Evolutionary conservation across 1,139 yeast genomes (phyloP), one percentile per base, ranked within the genome.

Genomic region (Trichomonascaceae sp.): DNA sequence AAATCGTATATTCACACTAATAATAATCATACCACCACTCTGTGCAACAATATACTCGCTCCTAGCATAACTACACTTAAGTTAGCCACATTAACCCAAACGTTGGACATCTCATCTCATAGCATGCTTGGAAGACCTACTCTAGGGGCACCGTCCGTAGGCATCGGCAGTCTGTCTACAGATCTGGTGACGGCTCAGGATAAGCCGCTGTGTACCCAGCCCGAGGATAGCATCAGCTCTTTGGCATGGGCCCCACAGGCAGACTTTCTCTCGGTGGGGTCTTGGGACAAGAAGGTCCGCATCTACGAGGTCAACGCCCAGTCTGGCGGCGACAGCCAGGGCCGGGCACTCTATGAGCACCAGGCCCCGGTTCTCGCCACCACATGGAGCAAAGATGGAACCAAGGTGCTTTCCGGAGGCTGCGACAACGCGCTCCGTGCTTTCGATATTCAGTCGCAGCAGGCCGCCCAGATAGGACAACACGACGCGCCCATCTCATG

Each of bases 281-380:
- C 93, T 27, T 92, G 99, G 98, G 99, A 92, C 59, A 81, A 80
- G 49, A 85, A 85, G 53, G 95, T 84, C 26, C 69, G 98, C 39
- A 77, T 92, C 39, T 92, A 92, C 64, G 97, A 89, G 55, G 74
- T 87, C 17, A 74, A 74, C 43, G 64, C 74, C 16, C 72, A 67
- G 43, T n/a, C n/a, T n/a, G n/a, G n/a, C n/a, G 73, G 74, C 25
- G 58, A 60, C 27, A 72, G 76, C 36, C 92, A 81, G 48, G 96
- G 96, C 5, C 64, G 94, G 35, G 95, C 97, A 1, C 57, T 87
- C 52, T 87, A 70, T 54, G 94, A 84, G 50, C 97, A 89, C 52
- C 81, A 76, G 22, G 96, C 73, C 0, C 96, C 98, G 0, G 95
- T 81, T 4, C 64, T 92, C 35, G 63, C 80, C 8, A 74, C 87